Conservation (phyloP, 768 basidiomycete species). For the Candolleomyces eurysporus region DNA sequence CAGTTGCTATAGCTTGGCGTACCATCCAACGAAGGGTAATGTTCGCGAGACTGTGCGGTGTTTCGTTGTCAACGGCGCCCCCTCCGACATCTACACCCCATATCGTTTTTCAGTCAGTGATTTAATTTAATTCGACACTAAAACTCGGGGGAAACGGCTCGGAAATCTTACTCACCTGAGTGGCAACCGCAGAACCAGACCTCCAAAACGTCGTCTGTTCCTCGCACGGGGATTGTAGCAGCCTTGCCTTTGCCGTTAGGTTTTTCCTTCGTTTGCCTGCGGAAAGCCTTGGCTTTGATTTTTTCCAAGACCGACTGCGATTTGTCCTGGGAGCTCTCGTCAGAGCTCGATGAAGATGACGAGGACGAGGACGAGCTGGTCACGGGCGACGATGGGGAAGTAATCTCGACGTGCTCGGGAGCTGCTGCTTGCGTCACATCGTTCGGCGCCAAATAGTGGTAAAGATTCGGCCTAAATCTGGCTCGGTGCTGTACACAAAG, state of each 20-base stretch:
- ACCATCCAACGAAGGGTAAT: too few relatives aligned
- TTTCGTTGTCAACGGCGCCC: too few relatives aligned
- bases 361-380: too few relatives aligned
- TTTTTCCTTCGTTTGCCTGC: constrained; percentile 9
- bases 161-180: constrained; percentile 43
- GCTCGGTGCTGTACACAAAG: constrained; percentile 49
- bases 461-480: constrained; percentile 62
- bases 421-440: neutral
- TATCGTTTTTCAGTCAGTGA: constrained; percentile 12
- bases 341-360: too few relatives aligned
- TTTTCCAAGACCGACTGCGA: too few relatives aligned
- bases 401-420: too few relatives aligned
- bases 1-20: too few relatives aligned
- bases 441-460: constrained; percentile 38
- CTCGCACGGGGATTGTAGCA: constrained; percentile 10
- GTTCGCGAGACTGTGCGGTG: too few relatives aligned
- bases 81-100: constrained; percentile 25
- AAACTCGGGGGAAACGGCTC: neutral
- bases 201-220: constrained; percentile 55
- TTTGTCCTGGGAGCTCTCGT: too few relatives aligned
- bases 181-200: constrained; percentile 84
- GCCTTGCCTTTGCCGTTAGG: constrained; percentile 6
- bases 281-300: constrained; percentile 3
- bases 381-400: too few relatives aligned
- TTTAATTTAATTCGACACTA: neutral